Evolutionary conservation across 2,329 filamentous ascomycete genomes (phyloP), one percentile per base, ranked within the genome.

Genomic region (Akanthomyces lecanii): DNA sequence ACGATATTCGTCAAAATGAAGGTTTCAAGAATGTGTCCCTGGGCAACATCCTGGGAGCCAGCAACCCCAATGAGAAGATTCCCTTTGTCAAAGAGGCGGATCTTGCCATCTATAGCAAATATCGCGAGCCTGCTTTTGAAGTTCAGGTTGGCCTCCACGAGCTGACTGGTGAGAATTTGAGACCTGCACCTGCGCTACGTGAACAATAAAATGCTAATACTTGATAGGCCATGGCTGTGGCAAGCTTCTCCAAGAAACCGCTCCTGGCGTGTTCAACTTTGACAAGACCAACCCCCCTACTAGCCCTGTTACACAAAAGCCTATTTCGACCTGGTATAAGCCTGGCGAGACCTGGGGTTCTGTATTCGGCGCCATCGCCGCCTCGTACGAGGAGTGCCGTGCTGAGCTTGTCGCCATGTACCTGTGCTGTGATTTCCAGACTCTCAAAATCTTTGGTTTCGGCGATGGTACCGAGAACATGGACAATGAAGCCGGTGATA

Each of bases 131-230:
- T 7, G 89, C 94, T 0, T 98, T 98, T 70, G 94, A 98, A 76
- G 92, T 97, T 2, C 93, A 98, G 77, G 94, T 99, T 55, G 94
- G 93, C 28, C 88, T 98, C 23, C 94, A 98, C 75, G 93, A 97
- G 74, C 85, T 97, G 58, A 86, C 79, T 71, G 82, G 77, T 78
- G 68, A 65, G 72, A 3, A 40, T 18, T 14, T 3, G 11, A 54
- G 11, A 14, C 12, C 7, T 14, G 7, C 1, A 48, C 8, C 42
- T 18, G 3, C 3, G 11, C 18, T n/a, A 51, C 5, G 25, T 21
- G 23, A 14, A 28, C 11, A 7, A 1, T 30, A 14, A 11, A 1
- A 16, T 33, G 16, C 38, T 36, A 18, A 40, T 23, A 23, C 3
- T 5, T 14, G 33, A 38, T 30, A 75, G 90, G 93, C 21, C 94